Conservation (phyloP, 1,284 basidiomycete genomes). For the Meira nashicola region DNA sequence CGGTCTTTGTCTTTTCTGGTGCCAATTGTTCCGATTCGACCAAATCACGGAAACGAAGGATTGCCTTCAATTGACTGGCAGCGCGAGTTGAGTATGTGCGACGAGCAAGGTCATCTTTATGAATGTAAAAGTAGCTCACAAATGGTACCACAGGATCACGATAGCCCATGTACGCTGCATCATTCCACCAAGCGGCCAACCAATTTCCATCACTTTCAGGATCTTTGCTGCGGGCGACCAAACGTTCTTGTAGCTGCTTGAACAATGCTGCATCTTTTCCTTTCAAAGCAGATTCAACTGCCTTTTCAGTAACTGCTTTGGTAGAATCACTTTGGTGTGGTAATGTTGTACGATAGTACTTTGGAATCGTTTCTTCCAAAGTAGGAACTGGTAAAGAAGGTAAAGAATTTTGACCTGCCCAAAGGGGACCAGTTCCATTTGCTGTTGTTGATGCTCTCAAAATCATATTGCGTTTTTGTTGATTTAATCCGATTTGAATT, state of each 20-base stretch:
- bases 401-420: constrained; percentile 37
- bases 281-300: constrained; percentile 58
- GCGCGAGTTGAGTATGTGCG: constrained; percentile 37
- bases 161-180: constrained; percentile 62
- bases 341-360: constrained; percentile 44
- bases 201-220: constrained; percentile 62
- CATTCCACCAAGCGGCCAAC: constrained; percentile 98
- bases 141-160: constrained; percentile 86
- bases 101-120: constrained; percentile 61
- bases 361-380: constrained; percentile 45
- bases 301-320: constrained; percentile 34
- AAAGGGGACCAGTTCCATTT: constrained; percentile 13
- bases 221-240: constrained; percentile 65
- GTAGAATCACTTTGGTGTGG: constrained; percentile 37
- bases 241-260: constrained; percentile 71
- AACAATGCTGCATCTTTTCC: constrained; percentile 71
- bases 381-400: constrained; percentile 48
- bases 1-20: constrained; percentile 78
- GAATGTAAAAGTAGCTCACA: constrained; percentile 93
- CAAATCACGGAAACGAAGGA: constrained; percentile 46
- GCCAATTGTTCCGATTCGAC: constrained; percentile 66
- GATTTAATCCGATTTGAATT: not conserved
- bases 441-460: constrained; percentile 13
- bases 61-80: constrained; percentile 47
- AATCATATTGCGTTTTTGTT: constrained; percentile 13